phyloP scores from a whole-genome alignment of 2,329 filamentous ascomycete species.

The Fusarium sp. region DNA sequence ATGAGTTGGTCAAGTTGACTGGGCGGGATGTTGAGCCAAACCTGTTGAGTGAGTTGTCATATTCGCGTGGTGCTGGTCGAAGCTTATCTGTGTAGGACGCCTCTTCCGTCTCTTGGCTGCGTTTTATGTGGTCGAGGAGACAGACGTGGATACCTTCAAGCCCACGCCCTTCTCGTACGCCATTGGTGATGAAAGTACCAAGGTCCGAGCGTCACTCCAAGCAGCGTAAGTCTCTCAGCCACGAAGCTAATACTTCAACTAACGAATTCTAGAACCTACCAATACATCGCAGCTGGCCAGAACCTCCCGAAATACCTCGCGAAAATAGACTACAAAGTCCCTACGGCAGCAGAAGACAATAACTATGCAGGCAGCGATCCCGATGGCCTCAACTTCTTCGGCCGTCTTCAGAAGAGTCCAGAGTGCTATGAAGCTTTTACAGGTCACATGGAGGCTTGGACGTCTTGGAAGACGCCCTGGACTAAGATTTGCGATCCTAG shows the following conservation, averaged over 20 bases:
- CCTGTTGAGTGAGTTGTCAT: conserved; percentile 4
- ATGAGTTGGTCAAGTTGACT: conserved; percentile 14
- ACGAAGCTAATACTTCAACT: accelerated
- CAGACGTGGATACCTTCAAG: conserved; percentile 20
- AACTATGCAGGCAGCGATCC: conserved; percentile 21
- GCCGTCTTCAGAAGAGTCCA: conserved; percentile 25
- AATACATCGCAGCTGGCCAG: conserved; percentile 27
- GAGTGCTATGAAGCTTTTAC: conserved; percentile 30
- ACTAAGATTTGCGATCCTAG: conserved; percentile 27
- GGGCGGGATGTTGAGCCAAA: conserved; percentile 11
- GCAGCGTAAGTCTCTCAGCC: not conserved
- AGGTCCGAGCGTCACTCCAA: conserved; percentile 26
- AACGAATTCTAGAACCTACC: conserved; percentile 3
- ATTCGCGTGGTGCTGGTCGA: accelerated
- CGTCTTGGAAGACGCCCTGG: conserved; percentile 31
- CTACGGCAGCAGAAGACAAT: conserved; percentile 5
- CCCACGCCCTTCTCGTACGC: conserved; percentile 21
- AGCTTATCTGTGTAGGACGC: conserved; percentile 2
- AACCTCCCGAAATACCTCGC: conserved; percentile 31
- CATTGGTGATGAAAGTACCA: conserved; percentile 33
- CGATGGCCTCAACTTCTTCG: conserved; percentile 28
- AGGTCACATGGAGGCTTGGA: conserved; percentile 33
- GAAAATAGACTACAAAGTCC: conserved; percentile 18
- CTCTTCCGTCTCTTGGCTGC: conserved; percentile 27
- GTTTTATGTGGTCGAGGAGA: conserved; percentile 30